Evolutionary conservation across 441 rosid species (phyloP).

Genomic region (Corymbia citriodora): DNA sequence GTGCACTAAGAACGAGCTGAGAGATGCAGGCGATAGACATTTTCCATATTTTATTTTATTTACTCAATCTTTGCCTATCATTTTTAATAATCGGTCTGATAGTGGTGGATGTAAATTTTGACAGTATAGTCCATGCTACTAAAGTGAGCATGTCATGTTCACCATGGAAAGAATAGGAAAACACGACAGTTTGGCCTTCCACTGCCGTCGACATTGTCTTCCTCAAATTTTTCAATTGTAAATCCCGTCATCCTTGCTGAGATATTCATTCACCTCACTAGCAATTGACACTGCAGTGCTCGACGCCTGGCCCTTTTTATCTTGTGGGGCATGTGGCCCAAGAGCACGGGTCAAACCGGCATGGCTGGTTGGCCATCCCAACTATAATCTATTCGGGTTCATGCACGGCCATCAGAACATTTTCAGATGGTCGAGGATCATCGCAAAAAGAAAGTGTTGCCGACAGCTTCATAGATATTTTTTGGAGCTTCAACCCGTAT

Average conservation of each 20-base stretch:
- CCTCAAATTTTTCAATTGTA: too few relatives aligned
- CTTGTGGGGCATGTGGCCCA: background rate
- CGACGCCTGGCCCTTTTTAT: background rate
- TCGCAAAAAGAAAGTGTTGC: background rate
- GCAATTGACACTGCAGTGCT: background rate
- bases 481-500: background rate
- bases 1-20: rapidly evolving
- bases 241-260: too few relatives aligned
- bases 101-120: too few relatives aligned
- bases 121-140: rapidly evolving
- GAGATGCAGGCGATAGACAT: too few relatives aligned
- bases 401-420: background rate
- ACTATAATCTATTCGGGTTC: background rate
- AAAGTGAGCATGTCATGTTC: too few relatives aligned
- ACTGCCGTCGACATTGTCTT: too few relatives aligned
- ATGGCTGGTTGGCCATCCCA: background rate
- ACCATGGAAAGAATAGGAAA: too few relatives aligned
- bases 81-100: too few relatives aligned
- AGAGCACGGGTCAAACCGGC: background rate
- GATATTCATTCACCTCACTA: too few relatives aligned
- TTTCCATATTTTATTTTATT: too few relatives aligned
- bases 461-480: background rate
- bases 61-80: too few relatives aligned
- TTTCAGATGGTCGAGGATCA: background rate
- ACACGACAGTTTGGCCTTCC: too few relatives aligned